Base-by-base conservation (phyloP, 2,329 filamentous ascomycete genomes). In the Ophidiomyces ophidiicola region DNA sequence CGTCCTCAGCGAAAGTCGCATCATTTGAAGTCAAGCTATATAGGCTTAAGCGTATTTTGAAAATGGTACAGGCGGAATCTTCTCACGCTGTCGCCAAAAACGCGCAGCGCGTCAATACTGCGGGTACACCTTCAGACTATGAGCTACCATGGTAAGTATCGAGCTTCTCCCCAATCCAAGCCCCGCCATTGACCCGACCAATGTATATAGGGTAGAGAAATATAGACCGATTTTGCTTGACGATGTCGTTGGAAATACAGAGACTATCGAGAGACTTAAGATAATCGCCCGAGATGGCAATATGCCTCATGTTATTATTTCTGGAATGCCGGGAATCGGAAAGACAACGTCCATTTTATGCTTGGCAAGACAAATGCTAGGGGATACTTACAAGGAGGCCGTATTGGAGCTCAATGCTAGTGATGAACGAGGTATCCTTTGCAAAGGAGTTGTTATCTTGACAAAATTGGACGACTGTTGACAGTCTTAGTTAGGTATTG, bases 241-340 rank as follows among this genome's bases (percentile, higher is more conserved):
- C 64, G 88, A 98, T 65, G 80, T 98, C 38, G 90, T 98, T 39
- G 90, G 90, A 55, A 98, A 98, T 62, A 93, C 84, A 14, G 90
- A 98, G 60, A 98, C 90, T 1, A 86, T 98, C 53, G 88, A 96
- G 61, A 82, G 90, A 40, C 69, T 98, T 53, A 96, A 96, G 59
- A 96, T 98, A 54, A 96, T 98, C 52, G 87, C 90, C 32, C 90
- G 87, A 62, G 90, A 96, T 66, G 90, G 90, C 52, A 98, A 98
- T 64, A 94, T 98, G 87, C 90, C 90, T 2, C 90, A 98, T 64
- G 77, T 98, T 55, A 96, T 98, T 63, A 96, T 98, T 54, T 94
- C 85, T n/a, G 90, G 90, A 44, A 96, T 94, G 86, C 90, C 90
- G 14, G 90, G 90, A 56, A 98, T 96, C 55, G 90, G 90, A 61